A percentile compares a stretch with the other conserved stretches of the same genome.
phyloP scores from a whole-genome alignment of 176 grass and related monocot species.

The Otatea glauca region DNA sequence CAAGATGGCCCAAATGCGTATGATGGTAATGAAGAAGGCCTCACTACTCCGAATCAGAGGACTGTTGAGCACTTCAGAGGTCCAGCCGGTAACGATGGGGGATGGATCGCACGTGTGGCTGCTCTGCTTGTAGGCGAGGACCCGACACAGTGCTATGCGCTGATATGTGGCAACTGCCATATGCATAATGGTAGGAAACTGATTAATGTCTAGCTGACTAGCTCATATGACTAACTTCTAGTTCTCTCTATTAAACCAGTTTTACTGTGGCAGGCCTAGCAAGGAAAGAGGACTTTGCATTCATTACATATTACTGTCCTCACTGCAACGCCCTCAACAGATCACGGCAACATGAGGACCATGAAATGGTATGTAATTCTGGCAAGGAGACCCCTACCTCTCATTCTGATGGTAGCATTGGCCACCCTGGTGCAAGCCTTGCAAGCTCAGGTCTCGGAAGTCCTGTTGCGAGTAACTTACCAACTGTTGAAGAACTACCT shows the following conservation, averaged over 20 bases:
- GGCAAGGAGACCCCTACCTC: constrained; percentile 57
- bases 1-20: constrained; percentile 44
- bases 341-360: constrained; percentile 52
- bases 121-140: constrained; percentile 96
- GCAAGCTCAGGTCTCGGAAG: constrained; percentile 38
- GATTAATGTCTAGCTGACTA: not conserved
- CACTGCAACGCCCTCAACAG: constrained; percentile 82
- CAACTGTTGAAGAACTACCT: not conserved
- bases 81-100: constrained; percentile 53
- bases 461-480: constrained; percentile 16
- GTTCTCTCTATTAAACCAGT: constrained; percentile 15
- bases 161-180: constrained; percentile 86
- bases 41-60: constrained; percentile 47
- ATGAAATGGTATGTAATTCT: constrained; percentile 51
- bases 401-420: constrained; percentile 35
- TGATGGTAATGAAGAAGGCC: constrained; percentile 55
- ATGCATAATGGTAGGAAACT: constrained; percentile 81
- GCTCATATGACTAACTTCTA: not conserved
- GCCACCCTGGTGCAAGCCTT: constrained; percentile 32
- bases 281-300: constrained; percentile 87
- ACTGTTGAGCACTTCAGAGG: constrained; percentile 67
- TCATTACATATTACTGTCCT: constrained; percentile 88
- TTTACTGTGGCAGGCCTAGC: constrained; percentile 65
- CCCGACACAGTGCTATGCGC: constrained; percentile 86
- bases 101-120: constrained; percentile 84